phyloP scores from a whole-genome alignment of 2,329 filamentous ascomycete genomes.

The Aspergillus sp. region DNA sequence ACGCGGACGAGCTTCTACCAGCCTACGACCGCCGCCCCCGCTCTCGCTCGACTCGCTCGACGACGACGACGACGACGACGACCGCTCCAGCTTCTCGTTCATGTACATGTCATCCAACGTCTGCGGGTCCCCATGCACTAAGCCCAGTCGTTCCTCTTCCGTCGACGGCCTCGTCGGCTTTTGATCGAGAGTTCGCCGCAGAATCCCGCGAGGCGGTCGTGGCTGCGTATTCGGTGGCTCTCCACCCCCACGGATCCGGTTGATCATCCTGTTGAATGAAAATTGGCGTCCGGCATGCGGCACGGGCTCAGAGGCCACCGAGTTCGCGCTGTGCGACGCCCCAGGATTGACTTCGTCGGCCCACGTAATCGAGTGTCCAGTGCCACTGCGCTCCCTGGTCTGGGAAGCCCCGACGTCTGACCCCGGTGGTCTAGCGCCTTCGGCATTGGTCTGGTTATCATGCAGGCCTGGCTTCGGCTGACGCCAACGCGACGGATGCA shows the following conservation, averaged over 20 bases:
- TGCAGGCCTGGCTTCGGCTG: too few relatives aligned
- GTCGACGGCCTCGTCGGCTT: constrained; percentile 47
- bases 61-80: constrained; percentile 4
- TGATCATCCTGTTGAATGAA: constrained; percentile 82
- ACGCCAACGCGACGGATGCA: constrained; percentile 28
- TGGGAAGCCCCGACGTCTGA: constrained; percentile 17
- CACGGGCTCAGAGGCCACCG: constrained; percentile 18
- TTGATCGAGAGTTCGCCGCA: constrained; percentile 34
- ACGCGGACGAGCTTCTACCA: constrained; percentile 10
- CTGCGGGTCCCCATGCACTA: constrained; percentile 64
- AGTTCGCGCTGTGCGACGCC: constrained; percentile 8
- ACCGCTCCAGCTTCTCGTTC: constrained; percentile 22
- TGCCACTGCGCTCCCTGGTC: constrained; percentile 21
- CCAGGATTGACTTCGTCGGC: constrained; percentile 19
- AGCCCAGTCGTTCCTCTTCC: constrained; percentile 72
- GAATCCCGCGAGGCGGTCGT: constrained; percentile 26
- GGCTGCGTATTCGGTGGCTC: constrained; percentile 11
- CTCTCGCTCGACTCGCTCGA: constrained; percentile 9
- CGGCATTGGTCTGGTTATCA: too few relatives aligned
- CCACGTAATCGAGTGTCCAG: constrained; percentile 33
- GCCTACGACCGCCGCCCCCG: not conserved
- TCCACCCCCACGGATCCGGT: constrained; percentile 32
- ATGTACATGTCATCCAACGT: constrained; percentile 14
- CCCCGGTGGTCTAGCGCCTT: too few relatives aligned
- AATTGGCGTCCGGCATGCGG: constrained; percentile 66